These are phyloP conservation scores for Cladophialophora exuberans DNA, from an alignment of 2,329 filamentous ascomycete genomes.

Conservation along the genomic window DNA sequence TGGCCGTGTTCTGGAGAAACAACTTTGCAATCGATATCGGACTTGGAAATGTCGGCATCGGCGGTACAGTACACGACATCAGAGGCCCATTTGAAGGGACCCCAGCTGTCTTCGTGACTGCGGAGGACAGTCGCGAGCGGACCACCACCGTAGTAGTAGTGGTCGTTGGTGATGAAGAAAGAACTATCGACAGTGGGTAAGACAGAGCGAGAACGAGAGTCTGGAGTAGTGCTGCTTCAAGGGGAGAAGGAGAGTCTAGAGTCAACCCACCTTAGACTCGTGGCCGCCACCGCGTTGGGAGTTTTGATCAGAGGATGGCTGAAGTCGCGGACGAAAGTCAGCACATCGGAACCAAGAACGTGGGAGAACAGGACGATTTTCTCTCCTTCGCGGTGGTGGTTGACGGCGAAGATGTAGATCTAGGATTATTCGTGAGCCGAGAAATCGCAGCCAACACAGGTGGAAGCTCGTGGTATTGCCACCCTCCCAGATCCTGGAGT, in stretches of 20 bases:
- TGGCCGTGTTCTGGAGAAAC: slow-evolving; percentile 20
- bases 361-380: slow-evolving; percentile 23
- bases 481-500: too few species aligned
- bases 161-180: slow-evolving; percentile 30
- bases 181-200: slow-evolving; percentile 9
- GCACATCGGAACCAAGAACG: slow-evolving; percentile 16
- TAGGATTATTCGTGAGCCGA: not conserved
- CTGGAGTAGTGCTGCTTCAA: not conserved
- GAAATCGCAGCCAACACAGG: too few species aligned
- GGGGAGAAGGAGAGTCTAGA: not conserved
- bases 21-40: slow-evolving; percentile 19
- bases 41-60: not conserved
- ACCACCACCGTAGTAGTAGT: slow-evolving; percentile 23
- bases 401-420: slow-evolving; percentile 28
- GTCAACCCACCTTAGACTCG: slow-evolving; percentile 15
- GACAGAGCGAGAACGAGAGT: too few species aligned
- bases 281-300: slow-evolving; percentile 24
- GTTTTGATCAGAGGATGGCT: slow-evolving; percentile 24
- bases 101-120: slow-evolving; percentile 19
- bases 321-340: slow-evolving; percentile 21
- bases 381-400: slow-evolving; percentile 22
- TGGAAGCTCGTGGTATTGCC: too few species aligned
- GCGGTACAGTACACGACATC: slow-evolving; percentile 23
- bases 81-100: slow-evolving; percentile 24
- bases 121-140: slow-evolving; percentile 16